Base-by-base conservation (phyloP, 495 filamentous ascomycete genomes). In the Lasiosphaeriaceae sp. region DNA sequence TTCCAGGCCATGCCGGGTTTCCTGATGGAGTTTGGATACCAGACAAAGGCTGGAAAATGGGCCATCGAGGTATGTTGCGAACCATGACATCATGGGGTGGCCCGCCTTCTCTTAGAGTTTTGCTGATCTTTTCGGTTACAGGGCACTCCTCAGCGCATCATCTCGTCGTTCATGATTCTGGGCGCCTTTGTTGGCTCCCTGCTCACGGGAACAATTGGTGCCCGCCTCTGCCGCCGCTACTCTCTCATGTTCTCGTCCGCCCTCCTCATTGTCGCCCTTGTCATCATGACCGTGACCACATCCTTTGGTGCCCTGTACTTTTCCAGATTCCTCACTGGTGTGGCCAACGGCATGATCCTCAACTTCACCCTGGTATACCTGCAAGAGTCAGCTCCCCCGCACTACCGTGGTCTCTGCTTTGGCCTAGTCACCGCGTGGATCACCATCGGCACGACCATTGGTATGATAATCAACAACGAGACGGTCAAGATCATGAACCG, bases 331-430 rank as follows among this genome's bases (percentile, higher is more conserved):
- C 20, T 83, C 24, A 71, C 78, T 24, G 79, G 80, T 16, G 50
- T 83, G 2, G 73, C 75, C 1, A 75, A 77, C 54, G 77, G 77
- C 12, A 70, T 75, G 57, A 70, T 81, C 50, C 74, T 80, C 69
- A 80, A 77, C 8, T 81, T 80, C 62, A 71, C 77, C 0, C 77
- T 80, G 56, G 65, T 80, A 9, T 83, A 83, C 61, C 69, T 81
- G 31, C 77, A 78, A 57, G 75, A 76, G 60, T 60, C 51, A 39
- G 66, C 68, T 19, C 70, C 71, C 2, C 66, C 68, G 19, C 71
- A 75, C 47, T 71, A 75, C 43, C 68, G 77, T 14, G 78, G 76
- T 11, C 71, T 82, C 60, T 63, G 71, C 29, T 79, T 76, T 55
- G 68, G 59, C 31, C 55, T 68, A 1, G 70, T 67, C 41, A 61